Percentiles rank a stretch among this genome's conserved stretches.
Evolutionary conservation across 2,329 filamentous ascomycete species (phyloP).

Genomic region (Ceratocystiopsis brevicomis): DNA sequence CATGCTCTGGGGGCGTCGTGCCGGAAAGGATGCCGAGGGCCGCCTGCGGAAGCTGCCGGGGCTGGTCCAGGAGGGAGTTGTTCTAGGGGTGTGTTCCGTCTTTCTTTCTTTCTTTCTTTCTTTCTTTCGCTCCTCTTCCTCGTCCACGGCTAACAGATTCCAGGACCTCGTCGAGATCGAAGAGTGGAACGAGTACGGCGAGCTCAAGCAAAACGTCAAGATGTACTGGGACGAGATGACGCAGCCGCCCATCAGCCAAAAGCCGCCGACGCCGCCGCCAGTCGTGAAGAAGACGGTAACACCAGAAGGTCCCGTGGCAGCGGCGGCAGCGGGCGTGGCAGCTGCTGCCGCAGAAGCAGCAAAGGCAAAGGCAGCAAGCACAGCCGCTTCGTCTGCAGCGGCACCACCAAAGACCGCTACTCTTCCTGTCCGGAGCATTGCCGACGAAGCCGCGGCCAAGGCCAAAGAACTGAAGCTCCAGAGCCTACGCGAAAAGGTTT

Average conservation of each 20-base stretch:
- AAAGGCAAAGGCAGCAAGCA: slow-evolving; percentile 10
- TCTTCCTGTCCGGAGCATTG: slow-evolving; percentile 33
- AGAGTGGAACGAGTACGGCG: slow-evolving; percentile 98
- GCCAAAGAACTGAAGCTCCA: slow-evolving; percentile 41
- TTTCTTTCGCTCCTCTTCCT: background rate
- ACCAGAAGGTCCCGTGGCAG: background rate
- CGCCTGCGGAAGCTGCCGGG: slow-evolving; percentile 63
- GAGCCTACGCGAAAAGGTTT: slow-evolving; percentile 33
- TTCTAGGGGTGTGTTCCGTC: slow-evolving; percentile 54
- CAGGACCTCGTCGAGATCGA: slow-evolving; percentile 88
- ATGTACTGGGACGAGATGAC: slow-evolving; percentile 46
- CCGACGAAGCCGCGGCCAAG: slow-evolving; percentile 46
- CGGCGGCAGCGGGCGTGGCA: slow-evolving; percentile 11
- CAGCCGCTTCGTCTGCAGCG: slow-evolving; percentile 10
- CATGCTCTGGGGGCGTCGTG: slow-evolving; percentile 71
- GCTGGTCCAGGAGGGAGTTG: slow-evolving; percentile 68
- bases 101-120: background rate
- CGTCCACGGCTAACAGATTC: background rate
- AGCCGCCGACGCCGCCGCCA: slow-evolving; percentile 22
- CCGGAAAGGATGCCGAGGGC: slow-evolving; percentile 48
- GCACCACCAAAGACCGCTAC: slow-evolving; percentile 10
- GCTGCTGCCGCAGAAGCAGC: slow-evolving; percentile 10
- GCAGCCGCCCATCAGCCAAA: slow-evolving; percentile 34
- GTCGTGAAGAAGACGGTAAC: background rate
- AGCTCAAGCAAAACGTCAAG: slow-evolving; percentile 70